A percentile compares a stretch with the other conserved stretches of the same genome.
phyloP scores from a whole-genome alignment of 208 protist species.

The Trypanosoma vivax region DNA sequence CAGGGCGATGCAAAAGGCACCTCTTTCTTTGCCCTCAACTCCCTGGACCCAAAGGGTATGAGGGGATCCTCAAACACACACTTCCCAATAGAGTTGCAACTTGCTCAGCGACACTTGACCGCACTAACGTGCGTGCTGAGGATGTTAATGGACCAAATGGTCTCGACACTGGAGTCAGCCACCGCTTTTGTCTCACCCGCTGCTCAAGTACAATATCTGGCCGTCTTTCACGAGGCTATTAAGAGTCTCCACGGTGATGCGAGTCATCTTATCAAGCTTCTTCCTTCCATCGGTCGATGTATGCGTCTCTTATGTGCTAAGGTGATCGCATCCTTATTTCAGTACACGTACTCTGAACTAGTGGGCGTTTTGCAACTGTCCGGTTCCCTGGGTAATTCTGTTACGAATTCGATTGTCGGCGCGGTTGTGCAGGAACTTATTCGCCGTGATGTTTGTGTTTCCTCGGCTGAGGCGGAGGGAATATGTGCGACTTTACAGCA shows the following conservation, averaged over 20 bases:
- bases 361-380: constrained; percentile 56
- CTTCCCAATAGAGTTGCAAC: constrained; percentile 19
- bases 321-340: constrained; percentile 39
- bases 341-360: constrained; percentile 36
- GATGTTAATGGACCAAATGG: constrained; percentile 53
- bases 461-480: constrained; percentile 21
- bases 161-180: constrained; percentile 42
- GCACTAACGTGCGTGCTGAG: constrained; percentile 37
- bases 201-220: constrained; percentile 53
- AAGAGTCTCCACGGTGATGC: constrained; percentile 16
- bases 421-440: constrained; percentile 61
- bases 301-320: constrained; percentile 44
- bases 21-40: no score
- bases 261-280: constrained; percentile 6
- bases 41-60: no score
- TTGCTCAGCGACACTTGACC: constrained; percentile 39
- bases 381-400: constrained; percentile 38
- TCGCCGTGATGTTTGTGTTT: constrained; percentile 26
- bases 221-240: constrained; percentile 32
- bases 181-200: constrained; percentile 47
- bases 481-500: constrained; percentile 29
- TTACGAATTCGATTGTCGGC: constrained; percentile 57
- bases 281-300: constrained; percentile 34
- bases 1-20: no score
- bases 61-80: no score